Base-by-base conservation (phyloP, 1,139 yeast species). In the Taphrina deformans region DNA sequence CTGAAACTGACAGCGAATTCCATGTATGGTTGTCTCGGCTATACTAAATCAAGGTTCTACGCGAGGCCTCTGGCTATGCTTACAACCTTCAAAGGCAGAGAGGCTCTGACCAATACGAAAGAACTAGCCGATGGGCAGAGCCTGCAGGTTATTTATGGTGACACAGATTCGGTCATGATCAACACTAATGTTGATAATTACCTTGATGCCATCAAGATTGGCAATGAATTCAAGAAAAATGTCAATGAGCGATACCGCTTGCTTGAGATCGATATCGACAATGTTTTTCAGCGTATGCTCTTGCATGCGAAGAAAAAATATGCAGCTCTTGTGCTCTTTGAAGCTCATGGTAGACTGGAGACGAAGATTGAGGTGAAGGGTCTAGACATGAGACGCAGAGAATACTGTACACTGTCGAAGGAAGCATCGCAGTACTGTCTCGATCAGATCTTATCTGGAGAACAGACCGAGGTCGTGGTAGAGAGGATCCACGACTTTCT, bases 121-220 rank as follows among this genome's bases (percentile, higher is more conserved):
- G 96, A 89, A 72, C 79, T 95, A 68, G 99, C 98, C 0, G 98
- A 92, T 75, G 82, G 87, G 67, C 79, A 87, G 71, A 88, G 89
- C 0, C 80, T 93, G 67, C 81, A 90, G 67, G 99, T 95, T 62
- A 90, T 95, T 21, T 95, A 95, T 73, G 99, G 99, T 80, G 99
- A 95, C 79, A 95, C 99, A 0, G 99, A 95, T 79, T 95, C 99
- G 40, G 98, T 95, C 65, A 95, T 95, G 99, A 91, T 95, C 73
- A 96, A 93, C 75, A 91, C 98, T 1, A 92, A 92, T 52, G 87
- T 85, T 52, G 84, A 82, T 66, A 81, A 79, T 48, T 88, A 83
- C 73, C 76, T 78, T 38, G 96, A 89, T 55, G 97, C 99, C 0
- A 76, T 89, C 52, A 82, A 82, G 71, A 87, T 91, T 70, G 99